These are phyloP conservation scores for Phytophthora pinifolia DNA, from an alignment of 352 stramenopile species.

Conservation along the genomic window DNA sequence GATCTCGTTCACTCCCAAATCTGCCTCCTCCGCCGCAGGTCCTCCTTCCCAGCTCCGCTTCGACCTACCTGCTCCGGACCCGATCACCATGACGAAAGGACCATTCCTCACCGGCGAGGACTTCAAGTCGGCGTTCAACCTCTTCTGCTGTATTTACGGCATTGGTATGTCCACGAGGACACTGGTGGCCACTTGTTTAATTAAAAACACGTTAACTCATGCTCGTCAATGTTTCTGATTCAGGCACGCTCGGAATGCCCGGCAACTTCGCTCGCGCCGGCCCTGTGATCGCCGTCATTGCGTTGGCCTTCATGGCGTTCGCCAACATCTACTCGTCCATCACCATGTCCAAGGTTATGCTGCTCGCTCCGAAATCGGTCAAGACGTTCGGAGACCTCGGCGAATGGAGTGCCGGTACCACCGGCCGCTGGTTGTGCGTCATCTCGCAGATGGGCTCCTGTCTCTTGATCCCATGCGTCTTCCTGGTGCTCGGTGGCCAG, in stretches of 20 bases:
- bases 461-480: slow-evolving; percentile 33
- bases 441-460: slow-evolving; percentile 16
- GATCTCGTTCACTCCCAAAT: slow-evolving; percentile 20
- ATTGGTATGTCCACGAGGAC: not conserved
- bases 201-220: no score
- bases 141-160: slow-evolving; percentile 24
- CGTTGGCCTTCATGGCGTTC: slow-evolving; percentile 29
- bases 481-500: slow-evolving; percentile 46
- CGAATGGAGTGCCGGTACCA: slow-evolving; percentile 1
- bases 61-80: slow-evolving; percentile 5
- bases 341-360: slow-evolving; percentile 28
- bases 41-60: not conserved
- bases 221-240: no score
- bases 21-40: slow-evolving; percentile 20
- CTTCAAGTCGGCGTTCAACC: slow-evolving; percentile 28
- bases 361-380: slow-evolving; percentile 17
- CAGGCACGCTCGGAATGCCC: slow-evolving; percentile 19
- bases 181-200: no score
- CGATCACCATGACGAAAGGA: slow-evolving; percentile 21
- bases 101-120: slow-evolving; percentile 25
- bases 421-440: slow-evolving; percentile 7
- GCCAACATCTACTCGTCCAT: slow-evolving; percentile 29
- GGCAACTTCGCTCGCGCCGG: slow-evolving; percentile 22
- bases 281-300: slow-evolving; percentile 18
- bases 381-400: slow-evolving; percentile 11